Percentiles rank a stretch among this genome's conserved stretches.
Conservation (phyloP, 768 basidiomycete species). For the Boletus vinaceobasis region DNA sequence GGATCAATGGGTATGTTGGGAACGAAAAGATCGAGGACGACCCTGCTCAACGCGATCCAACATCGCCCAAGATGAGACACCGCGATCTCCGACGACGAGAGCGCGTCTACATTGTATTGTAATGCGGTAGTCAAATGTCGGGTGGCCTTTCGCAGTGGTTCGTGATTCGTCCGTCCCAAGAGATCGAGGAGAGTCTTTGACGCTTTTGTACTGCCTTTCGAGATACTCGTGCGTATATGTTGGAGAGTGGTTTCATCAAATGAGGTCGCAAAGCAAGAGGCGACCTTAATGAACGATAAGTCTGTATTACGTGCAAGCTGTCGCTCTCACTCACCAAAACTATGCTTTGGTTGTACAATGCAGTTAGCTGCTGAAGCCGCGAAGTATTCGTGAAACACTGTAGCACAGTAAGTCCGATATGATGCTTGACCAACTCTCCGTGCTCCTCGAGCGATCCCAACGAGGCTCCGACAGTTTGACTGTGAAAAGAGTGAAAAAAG, state of each 20-base stretch:
- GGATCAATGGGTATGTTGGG: constrained; percentile 89
- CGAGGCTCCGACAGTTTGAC: constrained; percentile 41
- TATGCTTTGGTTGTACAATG: constrained; percentile 40
- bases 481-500: constrained; percentile 20
- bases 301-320: background rate
- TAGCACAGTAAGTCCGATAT: constrained; percentile 36
- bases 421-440: constrained; percentile 35
- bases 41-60: constrained; percentile 60
- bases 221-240: constrained; percentile 6
- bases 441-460: constrained; percentile 40
- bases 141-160: constrained; percentile 35
- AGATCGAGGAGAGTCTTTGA: constrained; percentile 28
- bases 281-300: constrained; percentile 34
- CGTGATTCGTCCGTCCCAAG: constrained; percentile 33
- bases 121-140: constrained; percentile 29
- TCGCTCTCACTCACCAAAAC: constrained; percentile 36
- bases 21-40: constrained; percentile 69
- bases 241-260: constrained; percentile 29
- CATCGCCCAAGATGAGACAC: constrained; percentile 40
- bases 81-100: constrained; percentile 18
- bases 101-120: constrained; percentile 13
- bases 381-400: constrained; percentile 36
- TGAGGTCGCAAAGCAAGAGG: constrained; percentile 42
- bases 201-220: constrained; percentile 13
- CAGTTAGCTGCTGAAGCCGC: constrained; percentile 42